phyloP scores from a whole-genome alignment of 768 basidiomycete species.

The Agaricus sinodeliciosus region DNA sequence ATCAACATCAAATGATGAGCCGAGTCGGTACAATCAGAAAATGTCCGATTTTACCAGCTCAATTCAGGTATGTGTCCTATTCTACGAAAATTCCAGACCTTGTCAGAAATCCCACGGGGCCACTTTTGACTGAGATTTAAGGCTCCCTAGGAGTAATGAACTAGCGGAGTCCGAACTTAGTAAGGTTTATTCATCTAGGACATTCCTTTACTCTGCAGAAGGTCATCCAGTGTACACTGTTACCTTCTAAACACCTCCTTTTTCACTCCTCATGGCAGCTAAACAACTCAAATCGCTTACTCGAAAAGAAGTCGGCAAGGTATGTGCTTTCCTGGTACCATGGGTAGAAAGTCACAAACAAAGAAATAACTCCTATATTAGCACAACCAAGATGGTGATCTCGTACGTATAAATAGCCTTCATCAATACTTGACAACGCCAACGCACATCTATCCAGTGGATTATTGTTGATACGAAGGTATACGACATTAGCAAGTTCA shows the following conservation, averaged over 20 bases:
- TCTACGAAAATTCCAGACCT: too few relatives aligned
- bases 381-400: constrained; percentile 74
- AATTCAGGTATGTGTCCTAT: too few relatives aligned
- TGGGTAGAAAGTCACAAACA: constrained; percentile 7
- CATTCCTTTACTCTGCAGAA: too few relatives aligned
- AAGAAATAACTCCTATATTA: constrained; percentile 21
- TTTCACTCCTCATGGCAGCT: constrained; percentile 22
- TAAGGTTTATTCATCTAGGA: too few relatives aligned
- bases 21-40: too few relatives aligned
- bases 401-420: constrained; percentile 26
- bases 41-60: too few relatives aligned
- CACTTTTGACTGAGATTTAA: too few relatives aligned
- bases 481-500: constrained; percentile 78
- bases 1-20: too few relatives aligned
- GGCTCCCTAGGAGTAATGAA: too few relatives aligned
- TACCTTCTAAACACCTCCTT: not conserved
- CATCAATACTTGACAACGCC: constrained; percentile 26
- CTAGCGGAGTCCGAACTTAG: too few relatives aligned
- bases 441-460: constrained; percentile 45
- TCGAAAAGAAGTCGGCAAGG: constrained; percentile 38
- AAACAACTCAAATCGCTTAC: constrained; percentile 31
- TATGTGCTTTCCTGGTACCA: constrained; percentile 12
- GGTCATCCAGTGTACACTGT: not conserved
- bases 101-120: too few relatives aligned
- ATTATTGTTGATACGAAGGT: constrained; percentile 82